Conservation (phyloP, 441 rosid genomes). For the Pelargonium cotyledonis region DNA sequence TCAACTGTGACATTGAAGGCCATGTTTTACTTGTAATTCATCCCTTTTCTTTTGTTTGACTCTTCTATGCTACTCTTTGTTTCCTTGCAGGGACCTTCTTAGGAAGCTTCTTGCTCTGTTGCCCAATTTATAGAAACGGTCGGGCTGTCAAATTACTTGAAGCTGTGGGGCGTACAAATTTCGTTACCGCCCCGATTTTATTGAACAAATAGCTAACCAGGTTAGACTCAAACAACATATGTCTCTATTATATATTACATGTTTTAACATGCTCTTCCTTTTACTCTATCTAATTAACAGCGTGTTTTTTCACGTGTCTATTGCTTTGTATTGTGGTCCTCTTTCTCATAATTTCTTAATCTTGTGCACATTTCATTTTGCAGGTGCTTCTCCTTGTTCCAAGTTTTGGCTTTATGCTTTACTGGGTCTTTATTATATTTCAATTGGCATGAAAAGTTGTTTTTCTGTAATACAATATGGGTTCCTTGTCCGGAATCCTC, state of each 20-base stretch:
- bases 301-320: too few species aligned
- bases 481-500: slow-evolving; percentile 61
- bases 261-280: not conserved
- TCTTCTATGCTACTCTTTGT: not conserved
- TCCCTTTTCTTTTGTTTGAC: not conserved
- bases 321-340: too few species aligned
- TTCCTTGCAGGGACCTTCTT: slow-evolving; percentile 2
- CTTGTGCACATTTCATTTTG: not conserved
- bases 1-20: not conserved
- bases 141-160: slow-evolving; percentile 38
- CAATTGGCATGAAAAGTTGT: slow-evolving; percentile 29
- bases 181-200: slow-evolving; percentile 35
- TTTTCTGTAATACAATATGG: slow-evolving; percentile 39
- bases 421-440: slow-evolving; percentile 1
- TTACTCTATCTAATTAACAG: not conserved
- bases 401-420: slow-evolving; percentile 7
- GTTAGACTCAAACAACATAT: slow-evolving; percentile 6
- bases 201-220: slow-evolving; percentile 13
- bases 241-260: not conserved
- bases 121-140: not conserved
- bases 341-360: too few species aligned
- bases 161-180: too few species aligned
- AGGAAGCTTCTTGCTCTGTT: slow-evolving; percentile 18
- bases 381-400: not conserved
- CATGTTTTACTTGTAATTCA: not conserved